A percentile compares a stretch with the other conserved stretches of the same genome.
Evolutionary conservation across 2,329 filamentous ascomycete genomes (phyloP).

Genomic region (Exophiala phaeomuriformis): DNA sequence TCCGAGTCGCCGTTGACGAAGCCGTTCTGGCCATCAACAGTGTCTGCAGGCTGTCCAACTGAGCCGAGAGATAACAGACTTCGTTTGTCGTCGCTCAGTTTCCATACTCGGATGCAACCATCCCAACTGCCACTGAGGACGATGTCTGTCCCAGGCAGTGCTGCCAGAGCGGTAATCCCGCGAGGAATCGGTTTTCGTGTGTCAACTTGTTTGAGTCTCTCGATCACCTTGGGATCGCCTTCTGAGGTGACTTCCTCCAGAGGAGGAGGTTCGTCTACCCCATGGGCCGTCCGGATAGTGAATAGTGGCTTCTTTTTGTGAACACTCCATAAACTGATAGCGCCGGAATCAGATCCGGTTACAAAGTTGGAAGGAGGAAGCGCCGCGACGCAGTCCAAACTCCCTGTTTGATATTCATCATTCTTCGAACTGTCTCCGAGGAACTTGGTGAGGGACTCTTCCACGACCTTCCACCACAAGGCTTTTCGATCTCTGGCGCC

Average conservation of each 20-base stretch:
- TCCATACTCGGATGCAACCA: constrained; percentile 79
- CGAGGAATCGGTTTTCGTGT: constrained; percentile 62
- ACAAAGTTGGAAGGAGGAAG: constrained; percentile 87
- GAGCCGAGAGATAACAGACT: constrained; percentile 65
- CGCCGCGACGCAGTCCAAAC: constrained; percentile 85
- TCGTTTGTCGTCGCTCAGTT: constrained; percentile 72
- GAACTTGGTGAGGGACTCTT: constrained; percentile 93
- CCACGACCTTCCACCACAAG: constrained; percentile 88
- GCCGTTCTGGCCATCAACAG: constrained; percentile 10
- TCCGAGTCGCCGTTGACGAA: constrained; percentile 14
- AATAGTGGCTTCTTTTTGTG: constrained; percentile 92
- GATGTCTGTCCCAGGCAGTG: constrained; percentile 83
- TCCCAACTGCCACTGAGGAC: constrained; percentile 93
- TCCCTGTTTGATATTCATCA: constrained; percentile 61
- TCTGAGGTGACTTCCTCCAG: constrained; percentile 68
- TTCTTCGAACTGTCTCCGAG: constrained; percentile 59
- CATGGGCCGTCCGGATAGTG: constrained; percentile 73
- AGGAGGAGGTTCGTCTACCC: constrained; percentile 64
- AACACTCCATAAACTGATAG: constrained; percentile 76
- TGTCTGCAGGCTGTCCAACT: constrained; percentile 45
- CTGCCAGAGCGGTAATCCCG: constrained; percentile 82
- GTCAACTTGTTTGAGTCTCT: constrained; percentile 38
- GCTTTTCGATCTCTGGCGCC: constrained; percentile 87
- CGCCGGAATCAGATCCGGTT: constrained; percentile 87
- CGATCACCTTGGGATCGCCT: constrained; percentile 51